Evolutionary conservation across 768 basidiomycete species (phyloP).

Genomic region (Collybiopsis confluens): DNA sequence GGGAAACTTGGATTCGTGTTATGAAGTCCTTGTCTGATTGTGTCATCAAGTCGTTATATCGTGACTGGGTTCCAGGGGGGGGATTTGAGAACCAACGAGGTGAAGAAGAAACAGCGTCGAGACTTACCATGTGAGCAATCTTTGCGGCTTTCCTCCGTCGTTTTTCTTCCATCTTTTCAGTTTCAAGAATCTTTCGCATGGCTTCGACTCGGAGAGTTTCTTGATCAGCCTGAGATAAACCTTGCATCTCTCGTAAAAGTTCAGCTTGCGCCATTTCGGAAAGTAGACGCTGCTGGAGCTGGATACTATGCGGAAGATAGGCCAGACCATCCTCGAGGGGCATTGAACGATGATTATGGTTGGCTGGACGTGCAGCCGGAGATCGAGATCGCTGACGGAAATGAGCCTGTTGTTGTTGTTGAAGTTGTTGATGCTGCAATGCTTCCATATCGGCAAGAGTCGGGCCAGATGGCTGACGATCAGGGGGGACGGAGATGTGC

Average conservation of each 20-base stretch:
- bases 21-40: conserved; percentile 99
- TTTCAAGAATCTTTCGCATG: conserved; percentile 86
- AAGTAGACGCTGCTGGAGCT: conserved; percentile 72
- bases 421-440: conserved; percentile 33
- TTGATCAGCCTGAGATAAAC: conserved; percentile 55
- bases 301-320: conserved; percentile 58
- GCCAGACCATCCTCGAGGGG: conserved; percentile 51
- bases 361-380: conserved; percentile 24
- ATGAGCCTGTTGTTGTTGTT: conserved; percentile 41
- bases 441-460: conserved; percentile 47
- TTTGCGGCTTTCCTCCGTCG: conserved; percentile 78
- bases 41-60: conserved; percentile 94
- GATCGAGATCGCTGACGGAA: conserved; percentile 42
- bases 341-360: conserved; percentile 29
- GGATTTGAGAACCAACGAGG: too few species aligned
- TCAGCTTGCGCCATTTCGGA: conserved; percentile 73
- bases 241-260: conserved; percentile 60
- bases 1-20: conserved; percentile 97
- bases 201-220: conserved; percentile 74
- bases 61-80: too few species aligned
- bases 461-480: conserved; percentile 40
- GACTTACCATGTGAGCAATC: conserved; percentile 80
- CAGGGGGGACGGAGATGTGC: conserved; percentile 44
- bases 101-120: background rate
- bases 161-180: conserved; percentile 85